Conservation (phyloP, 1,284 basidiomycete genomes). For the Ustilago loliicola region DNA sequence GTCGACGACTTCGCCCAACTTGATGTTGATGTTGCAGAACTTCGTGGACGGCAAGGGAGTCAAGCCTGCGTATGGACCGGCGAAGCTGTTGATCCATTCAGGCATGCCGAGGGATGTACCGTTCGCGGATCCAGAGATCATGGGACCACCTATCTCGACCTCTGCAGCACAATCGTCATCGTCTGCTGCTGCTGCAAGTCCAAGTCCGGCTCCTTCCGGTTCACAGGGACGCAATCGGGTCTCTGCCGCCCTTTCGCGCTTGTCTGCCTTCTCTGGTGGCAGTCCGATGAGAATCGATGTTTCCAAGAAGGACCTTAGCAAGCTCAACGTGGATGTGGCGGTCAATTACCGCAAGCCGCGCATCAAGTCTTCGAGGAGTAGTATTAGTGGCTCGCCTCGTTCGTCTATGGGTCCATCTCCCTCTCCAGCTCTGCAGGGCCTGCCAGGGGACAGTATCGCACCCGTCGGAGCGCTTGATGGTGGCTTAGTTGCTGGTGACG, state of each 20-base stretch:
- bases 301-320: slow-evolving; percentile 29
- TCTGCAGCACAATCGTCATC: slow-evolving; percentile 15
- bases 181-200: slow-evolving; percentile 1
- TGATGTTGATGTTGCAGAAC: slow-evolving; percentile 34
- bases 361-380: slow-evolving; percentile 27
- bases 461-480: background rate
- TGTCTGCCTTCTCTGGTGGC: slow-evolving; percentile 33
- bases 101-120: slow-evolving; percentile 12
- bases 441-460: slow-evolving; percentile 6
- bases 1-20: slow-evolving; percentile 23
- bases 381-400: slow-evolving; percentile 27
- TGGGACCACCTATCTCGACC: slow-evolving; percentile 19
- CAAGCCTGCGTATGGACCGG: slow-evolving; percentile 14
- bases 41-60: slow-evolving; percentile 21
- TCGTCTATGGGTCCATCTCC: slow-evolving; percentile 25
- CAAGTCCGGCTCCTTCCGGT: slow-evolving; percentile 4
- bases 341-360: slow-evolving; percentile 36
- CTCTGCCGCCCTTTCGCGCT: slow-evolving; percentile 31
- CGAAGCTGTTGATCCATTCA: slow-evolving; percentile 29
- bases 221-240: slow-evolving; percentile 21
- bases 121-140: slow-evolving; percentile 38
- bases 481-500: background rate
- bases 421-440: slow-evolving; percentile 14
- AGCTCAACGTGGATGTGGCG: slow-evolving; percentile 35
- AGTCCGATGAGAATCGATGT: slow-evolving; percentile 22